These are phyloP conservation scores for Pseudocercospora eumusae DNA, from an alignment of 2,329 filamentous ascomycete species.

Conservation along the genomic window DNA sequence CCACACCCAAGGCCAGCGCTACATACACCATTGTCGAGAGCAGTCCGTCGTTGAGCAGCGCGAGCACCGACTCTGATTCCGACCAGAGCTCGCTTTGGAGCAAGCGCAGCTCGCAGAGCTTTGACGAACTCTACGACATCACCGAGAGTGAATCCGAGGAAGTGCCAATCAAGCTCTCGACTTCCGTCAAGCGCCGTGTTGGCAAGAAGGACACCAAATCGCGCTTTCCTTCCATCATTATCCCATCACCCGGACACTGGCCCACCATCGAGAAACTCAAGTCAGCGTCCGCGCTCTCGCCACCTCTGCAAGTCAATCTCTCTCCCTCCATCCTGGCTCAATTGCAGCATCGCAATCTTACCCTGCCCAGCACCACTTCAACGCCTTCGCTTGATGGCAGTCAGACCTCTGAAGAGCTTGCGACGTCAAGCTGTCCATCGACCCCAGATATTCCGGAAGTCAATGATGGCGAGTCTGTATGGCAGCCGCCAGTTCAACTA, in stretches of 20 bases:
- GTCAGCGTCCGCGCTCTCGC: constrained; percentile 48
- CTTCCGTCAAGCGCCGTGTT: constrained; percentile 51
- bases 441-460: constrained; percentile 69
- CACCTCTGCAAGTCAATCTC: constrained; percentile 47
- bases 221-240: constrained; percentile 60
- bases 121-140: constrained; percentile 84
- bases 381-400: constrained; percentile 90
- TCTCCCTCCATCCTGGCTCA: constrained; percentile 62
- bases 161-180: constrained; percentile 54
- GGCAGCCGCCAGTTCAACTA: constrained; percentile 62
- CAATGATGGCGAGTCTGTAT: constrained; percentile 60
- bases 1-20: constrained; percentile 41
- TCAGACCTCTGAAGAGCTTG: constrained; percentile 82
- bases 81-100: constrained; percentile 54
- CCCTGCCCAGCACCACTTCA: constrained; percentile 72
- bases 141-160: constrained; percentile 72
- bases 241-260: constrained; percentile 60
- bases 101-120: constrained; percentile 68
- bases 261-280: constrained; percentile 58
- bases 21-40: constrained; percentile 43
- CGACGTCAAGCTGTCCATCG: constrained; percentile 76
- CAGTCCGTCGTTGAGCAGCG: constrained; percentile 60
- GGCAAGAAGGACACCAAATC: constrained; percentile 37
- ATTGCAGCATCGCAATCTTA: constrained; percentile 60
- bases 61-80: constrained; percentile 58